A percentile compares a stretch with the other conserved stretches of the same genome.
Evolutionary conservation across 164 flowering plant genomes (phyloP).

Genomic region (Cinnamomum micranthum): DNA sequence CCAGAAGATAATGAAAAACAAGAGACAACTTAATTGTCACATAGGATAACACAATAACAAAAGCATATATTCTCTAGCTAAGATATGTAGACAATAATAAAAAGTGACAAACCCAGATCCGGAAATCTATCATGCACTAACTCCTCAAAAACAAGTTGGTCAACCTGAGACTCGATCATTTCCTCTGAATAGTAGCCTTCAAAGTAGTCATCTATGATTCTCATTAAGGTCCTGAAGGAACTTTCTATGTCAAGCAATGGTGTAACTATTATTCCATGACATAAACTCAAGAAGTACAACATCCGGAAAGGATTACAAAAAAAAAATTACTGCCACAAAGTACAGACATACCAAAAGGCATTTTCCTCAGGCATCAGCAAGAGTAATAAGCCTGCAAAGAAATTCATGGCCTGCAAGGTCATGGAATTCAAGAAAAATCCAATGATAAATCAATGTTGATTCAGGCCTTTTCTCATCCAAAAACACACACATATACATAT

Average conservation of each 20-base stretch:
- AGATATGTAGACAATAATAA: neutral
- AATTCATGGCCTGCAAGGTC: conserved; percentile 93
- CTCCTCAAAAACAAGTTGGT: conserved; percentile 95
- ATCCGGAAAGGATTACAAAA: neutral
- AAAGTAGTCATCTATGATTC: conserved; percentile 91
- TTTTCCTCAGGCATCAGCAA: conserved; percentile 99
- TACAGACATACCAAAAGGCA: conserved; percentile 85
- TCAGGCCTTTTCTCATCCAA: neutral
- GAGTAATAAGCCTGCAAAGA: conserved; percentile 89
- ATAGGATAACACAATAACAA: no score
- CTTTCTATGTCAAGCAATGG: neutral
- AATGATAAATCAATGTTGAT: neutral
- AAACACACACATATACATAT: no score
- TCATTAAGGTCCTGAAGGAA: conserved; percentile 70
- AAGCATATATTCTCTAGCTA: no score
- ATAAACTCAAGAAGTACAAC: neutral
- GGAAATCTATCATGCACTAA: conserved; percentile 75
- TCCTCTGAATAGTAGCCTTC: conserved; percentile 97
- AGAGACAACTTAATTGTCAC: neutral
- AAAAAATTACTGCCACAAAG: neutral
- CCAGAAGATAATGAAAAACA: conserved; percentile 16
- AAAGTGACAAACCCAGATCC: conserved; percentile 54
- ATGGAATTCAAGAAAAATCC: conserved; percentile 16
- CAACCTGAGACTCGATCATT: conserved; percentile 91
- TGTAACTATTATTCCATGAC: conserved; percentile 1